Conservation (phyloP, 1,139 yeast genomes). For the Candida tunisiensis region DNA sequence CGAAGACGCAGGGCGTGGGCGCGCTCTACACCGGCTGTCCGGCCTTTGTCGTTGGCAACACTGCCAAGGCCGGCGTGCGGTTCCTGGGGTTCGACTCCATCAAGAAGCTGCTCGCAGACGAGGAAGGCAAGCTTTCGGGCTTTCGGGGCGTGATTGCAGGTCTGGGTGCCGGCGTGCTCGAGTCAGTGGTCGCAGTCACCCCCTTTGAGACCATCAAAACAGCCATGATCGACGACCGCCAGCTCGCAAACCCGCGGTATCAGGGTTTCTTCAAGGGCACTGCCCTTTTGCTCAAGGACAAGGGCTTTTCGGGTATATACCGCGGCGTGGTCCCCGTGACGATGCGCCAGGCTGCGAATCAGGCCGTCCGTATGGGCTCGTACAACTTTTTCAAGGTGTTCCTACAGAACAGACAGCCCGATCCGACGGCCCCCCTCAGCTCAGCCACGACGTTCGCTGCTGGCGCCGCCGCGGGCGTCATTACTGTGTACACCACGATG, state of each 20-base stretch:
- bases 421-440: constrained; percentile 47
- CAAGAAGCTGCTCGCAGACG: constrained; percentile 60
- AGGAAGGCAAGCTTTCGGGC: constrained; percentile 74
- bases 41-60: constrained; percentile 89
- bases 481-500: constrained; percentile 94
- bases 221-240: constrained; percentile 86
- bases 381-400: constrained; percentile 76
- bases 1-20: constrained; percentile 61
- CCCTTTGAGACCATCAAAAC: constrained; percentile 97
- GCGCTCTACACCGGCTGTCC: constrained; percentile 94
- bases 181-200: constrained; percentile 84
- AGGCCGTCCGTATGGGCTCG: constrained; percentile 85
- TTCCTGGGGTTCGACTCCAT: constrained; percentile 86
- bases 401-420: constrained; percentile 45
- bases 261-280: constrained; percentile 49
- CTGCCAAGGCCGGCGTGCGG: constrained; percentile 87
- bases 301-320: constrained; percentile 72
- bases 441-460: constrained; percentile 70
- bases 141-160: constrained; percentile 92
- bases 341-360: constrained; percentile 88
- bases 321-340: constrained; percentile 89
- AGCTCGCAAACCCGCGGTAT: constrained; percentile 57
- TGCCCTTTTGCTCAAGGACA: constrained; percentile 45
- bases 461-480: constrained; percentile 85
- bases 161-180: constrained; percentile 87